Percentiles rank a stretch among this genome's conserved stretches.
phyloP scores from a whole-genome alignment of 768 basidiomycete genomes.

The Cystobasidium ongulense region DNA sequence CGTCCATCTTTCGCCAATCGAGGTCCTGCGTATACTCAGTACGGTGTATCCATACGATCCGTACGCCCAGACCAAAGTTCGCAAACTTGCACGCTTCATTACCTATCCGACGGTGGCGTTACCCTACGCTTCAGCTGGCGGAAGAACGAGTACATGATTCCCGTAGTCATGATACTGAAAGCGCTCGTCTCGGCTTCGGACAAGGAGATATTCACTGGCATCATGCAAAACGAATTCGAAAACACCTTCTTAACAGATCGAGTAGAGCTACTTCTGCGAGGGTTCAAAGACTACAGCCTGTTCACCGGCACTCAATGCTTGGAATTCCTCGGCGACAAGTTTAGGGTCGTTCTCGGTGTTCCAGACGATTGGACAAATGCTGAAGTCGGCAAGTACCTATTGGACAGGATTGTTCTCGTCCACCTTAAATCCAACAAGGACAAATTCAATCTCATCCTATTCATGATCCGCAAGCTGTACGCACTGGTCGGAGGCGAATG shows the following conservation, averaged over 20 bases:
- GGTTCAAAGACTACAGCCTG: conserved; percentile 86
- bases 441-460: conserved; percentile 92
- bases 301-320: conserved; percentile 83
- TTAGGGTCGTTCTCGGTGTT: conserved; percentile 77
- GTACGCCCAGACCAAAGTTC: conserved; percentile 87
- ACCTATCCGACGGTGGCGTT: conserved; percentile 90
- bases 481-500: conserved; percentile 80
- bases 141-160: conserved; percentile 96
- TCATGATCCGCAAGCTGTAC: conserved; percentile 95
- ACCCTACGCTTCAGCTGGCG: conserved; percentile 94
- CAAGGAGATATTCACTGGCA: conserved; percentile 89
- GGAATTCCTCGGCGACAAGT: conserved; percentile 92
- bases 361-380: conserved; percentile 89
- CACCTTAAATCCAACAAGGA: conserved; percentile 79
- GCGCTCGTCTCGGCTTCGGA: conserved; percentile 84
- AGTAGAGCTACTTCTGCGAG: conserved; percentile 82
- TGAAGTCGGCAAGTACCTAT: conserved; percentile 68
- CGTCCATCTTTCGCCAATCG: conserved; percentile 86
- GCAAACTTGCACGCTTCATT: conserved; percentile 92
- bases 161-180: conserved; percentile 92
- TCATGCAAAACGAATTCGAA: conserved; percentile 92
- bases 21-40: conserved; percentile 87
- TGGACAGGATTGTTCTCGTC: conserved; percentile 78
- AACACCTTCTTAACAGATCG: conserved; percentile 97
- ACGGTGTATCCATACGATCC: conserved; percentile 90